Evolutionary conservation across 805 yeast genomes (phyloP).

Genomic region (Metschnikowia dekortorum): DNA sequence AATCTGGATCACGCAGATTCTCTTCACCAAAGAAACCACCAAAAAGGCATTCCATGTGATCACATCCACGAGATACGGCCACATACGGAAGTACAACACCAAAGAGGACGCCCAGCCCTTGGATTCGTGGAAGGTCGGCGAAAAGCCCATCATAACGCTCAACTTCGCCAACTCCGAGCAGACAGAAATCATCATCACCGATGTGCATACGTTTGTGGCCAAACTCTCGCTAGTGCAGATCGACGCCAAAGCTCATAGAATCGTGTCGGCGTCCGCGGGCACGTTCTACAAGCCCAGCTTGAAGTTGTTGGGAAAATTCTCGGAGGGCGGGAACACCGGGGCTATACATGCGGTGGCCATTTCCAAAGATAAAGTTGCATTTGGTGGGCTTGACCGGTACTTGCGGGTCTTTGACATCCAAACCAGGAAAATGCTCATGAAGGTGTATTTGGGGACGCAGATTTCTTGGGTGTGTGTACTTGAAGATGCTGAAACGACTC

Average conservation of each 20-base stretch:
- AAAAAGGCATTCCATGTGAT: conserved; percentile 47
- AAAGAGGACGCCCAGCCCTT: conserved; percentile 65
- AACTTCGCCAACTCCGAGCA: conserved; percentile 31
- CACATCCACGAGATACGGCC: conserved; percentile 72
- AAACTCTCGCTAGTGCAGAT: conserved; percentile 39
- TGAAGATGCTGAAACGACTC: conserved; percentile 37
- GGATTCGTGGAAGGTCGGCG: conserved; percentile 48
- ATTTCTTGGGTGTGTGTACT: conserved; percentile 49
- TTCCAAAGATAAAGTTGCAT: conserved; percentile 47
- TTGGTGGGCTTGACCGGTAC: conserved; percentile 88
- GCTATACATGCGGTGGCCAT: conserved; percentile 67
- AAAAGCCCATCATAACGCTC: conserved; percentile 48
- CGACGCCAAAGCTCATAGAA: conserved; percentile 33
- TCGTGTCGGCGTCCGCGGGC: conserved; percentile 42
- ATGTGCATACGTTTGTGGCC: conserved; percentile 63
- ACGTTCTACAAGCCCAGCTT: conserved; percentile 46
- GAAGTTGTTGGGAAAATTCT: conserved; percentile 58
- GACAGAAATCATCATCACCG: conserved; percentile 56
- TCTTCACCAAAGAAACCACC: conserved; percentile 37
- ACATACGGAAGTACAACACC: conserved; percentile 70
- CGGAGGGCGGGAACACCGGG: conserved; percentile 51
- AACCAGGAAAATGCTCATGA: conserved; percentile 57
- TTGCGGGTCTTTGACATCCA: conserved; percentile 67
- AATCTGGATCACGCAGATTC: conserved; percentile 65
- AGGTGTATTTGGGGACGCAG: conserved; percentile 74